phyloP scores from a whole-genome alignment of 2,329 filamentous ascomycete genomes.

The Clathrospora elynae region DNA sequence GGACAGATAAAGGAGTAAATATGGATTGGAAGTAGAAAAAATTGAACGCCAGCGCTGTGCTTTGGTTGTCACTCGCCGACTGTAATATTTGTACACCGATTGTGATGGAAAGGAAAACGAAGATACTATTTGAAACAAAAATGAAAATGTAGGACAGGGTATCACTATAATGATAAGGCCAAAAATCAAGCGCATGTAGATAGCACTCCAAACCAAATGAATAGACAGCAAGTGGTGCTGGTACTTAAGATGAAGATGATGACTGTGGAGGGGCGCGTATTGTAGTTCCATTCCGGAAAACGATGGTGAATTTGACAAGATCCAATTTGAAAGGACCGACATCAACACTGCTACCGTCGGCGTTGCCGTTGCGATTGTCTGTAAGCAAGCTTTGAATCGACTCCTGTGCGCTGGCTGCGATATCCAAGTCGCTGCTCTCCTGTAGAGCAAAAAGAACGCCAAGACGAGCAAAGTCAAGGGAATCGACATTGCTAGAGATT shows the following conservation, averaged over 20 bases:
- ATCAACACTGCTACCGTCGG: constrained; percentile 32
- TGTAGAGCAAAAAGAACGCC: constrained; percentile 55
- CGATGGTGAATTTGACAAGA: constrained; percentile 38
- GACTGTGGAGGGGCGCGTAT: constrained; percentile 23
- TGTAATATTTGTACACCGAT: constrained; percentile 17
- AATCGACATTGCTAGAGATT: constrained; percentile 43
- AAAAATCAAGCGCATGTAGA: constrained; percentile 1
- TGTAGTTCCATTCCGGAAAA: constrained; percentile 43
- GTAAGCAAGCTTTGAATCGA: constrained; percentile 48
- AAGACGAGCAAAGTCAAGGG: constrained; percentile 54
- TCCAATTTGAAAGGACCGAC: constrained; percentile 40
- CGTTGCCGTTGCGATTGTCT: constrained; percentile 36
- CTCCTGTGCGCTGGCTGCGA: constrained; percentile 52
- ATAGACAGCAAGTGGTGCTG: background rate
- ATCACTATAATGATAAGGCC: constrained; percentile 19
- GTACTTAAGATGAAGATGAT: constrained; percentile 7
- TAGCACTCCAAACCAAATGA: no score
- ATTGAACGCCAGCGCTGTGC: constrained; percentile 5
- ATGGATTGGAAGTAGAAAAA: constrained; percentile 9
- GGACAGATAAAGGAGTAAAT: constrained; percentile 28
- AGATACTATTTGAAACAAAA: constrained; percentile 1
- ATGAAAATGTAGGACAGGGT: constrained; percentile 19
- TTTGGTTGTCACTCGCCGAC: constrained; percentile 4
- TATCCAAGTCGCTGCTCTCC: constrained; percentile 46
- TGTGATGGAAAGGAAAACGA: constrained; percentile 3